These are phyloP conservation scores for Dacryopinax spathularia DNA, from an alignment of 768 basidiomycete species.

Conservation along the genomic window DNA sequence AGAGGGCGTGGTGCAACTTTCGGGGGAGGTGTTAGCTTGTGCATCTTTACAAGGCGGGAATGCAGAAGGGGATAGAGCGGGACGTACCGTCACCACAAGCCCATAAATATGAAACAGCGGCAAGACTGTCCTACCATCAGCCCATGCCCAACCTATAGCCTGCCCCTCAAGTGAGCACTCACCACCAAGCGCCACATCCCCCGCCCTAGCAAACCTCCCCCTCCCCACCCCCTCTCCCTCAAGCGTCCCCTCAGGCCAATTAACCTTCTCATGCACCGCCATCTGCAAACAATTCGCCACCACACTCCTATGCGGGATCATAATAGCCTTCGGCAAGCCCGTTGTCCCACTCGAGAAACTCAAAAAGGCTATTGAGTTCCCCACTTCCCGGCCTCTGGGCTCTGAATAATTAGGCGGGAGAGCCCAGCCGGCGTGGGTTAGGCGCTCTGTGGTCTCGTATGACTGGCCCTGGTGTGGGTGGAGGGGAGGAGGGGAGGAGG, in stretches of 20 bases:
- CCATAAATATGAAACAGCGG: constrained; percentile 60
- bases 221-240: constrained; percentile 12
- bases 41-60: neutral
- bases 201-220: neutral
- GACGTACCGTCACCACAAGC: constrained; percentile 40
- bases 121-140: constrained; percentile 25
- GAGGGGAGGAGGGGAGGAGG: constrained; percentile 20
- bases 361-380: constrained; percentile 14
- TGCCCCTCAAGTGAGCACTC: neutral
- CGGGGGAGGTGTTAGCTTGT: constrained; percentile 19
- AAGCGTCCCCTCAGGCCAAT: constrained; percentile 24
- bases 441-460: constrained; percentile 16
- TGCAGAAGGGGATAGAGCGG: neutral
- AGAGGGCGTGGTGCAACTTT: constrained; percentile 45
- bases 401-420: neutral
- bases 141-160: neutral
- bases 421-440: neutral
- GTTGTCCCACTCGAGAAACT: constrained; percentile 9
- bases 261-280: too few species aligned
- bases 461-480: constrained; percentile 24
- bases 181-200: neutral
- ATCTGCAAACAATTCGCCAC: neutral
- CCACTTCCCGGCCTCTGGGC: constrained; percentile 23
- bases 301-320: neutral
- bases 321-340: constrained; percentile 10